These are phyloP conservation scores for Teratosphaeria viscida DNA, from an alignment of 2,329 filamentous ascomycete genomes.

Conservation along the genomic window DNA sequence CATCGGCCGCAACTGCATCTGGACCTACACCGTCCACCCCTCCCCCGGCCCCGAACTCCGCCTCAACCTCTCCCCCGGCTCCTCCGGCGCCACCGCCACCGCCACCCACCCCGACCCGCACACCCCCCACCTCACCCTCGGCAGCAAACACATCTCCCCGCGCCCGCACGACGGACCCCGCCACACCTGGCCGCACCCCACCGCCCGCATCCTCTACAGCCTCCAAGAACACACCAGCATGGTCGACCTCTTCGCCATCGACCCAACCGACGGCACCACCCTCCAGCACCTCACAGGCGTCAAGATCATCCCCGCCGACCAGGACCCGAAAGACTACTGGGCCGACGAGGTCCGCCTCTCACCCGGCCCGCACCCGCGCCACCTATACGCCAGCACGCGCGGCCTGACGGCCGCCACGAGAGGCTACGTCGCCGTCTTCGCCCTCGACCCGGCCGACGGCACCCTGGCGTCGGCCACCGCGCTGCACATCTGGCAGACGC, in stretches of 20 bases:
- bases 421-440: constrained; percentile 24
- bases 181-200: constrained; percentile 27
- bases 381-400: constrained; percentile 26
- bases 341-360: constrained; percentile 27
- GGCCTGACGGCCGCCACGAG: constrained; percentile 22
- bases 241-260: constrained; percentile 24
- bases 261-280: constrained; percentile 15
- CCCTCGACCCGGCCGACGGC: constrained; percentile 14
- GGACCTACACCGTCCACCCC: constrained; percentile 20
- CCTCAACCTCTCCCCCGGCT: background rate
- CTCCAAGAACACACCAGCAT: constrained; percentile 28
- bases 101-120: background rate
- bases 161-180: constrained; percentile 24
- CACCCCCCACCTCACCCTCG: constrained; percentile 14
- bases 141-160: constrained; percentile 21
- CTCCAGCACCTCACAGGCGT: constrained; percentile 20
- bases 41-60: background rate
- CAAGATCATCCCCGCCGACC: constrained; percentile 22
- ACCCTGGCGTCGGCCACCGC: constrained; percentile 16
- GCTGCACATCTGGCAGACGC: constrained; percentile 25
- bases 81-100: background rate
- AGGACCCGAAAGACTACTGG: constrained; percentile 25
- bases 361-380: constrained; percentile 14
- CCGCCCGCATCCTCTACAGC: constrained; percentile 23
- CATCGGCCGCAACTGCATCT: constrained; percentile 27